Base-by-base conservation (phyloP, 2,329 filamentous ascomycete genomes). In the Diaporthe vaccinii region DNA sequence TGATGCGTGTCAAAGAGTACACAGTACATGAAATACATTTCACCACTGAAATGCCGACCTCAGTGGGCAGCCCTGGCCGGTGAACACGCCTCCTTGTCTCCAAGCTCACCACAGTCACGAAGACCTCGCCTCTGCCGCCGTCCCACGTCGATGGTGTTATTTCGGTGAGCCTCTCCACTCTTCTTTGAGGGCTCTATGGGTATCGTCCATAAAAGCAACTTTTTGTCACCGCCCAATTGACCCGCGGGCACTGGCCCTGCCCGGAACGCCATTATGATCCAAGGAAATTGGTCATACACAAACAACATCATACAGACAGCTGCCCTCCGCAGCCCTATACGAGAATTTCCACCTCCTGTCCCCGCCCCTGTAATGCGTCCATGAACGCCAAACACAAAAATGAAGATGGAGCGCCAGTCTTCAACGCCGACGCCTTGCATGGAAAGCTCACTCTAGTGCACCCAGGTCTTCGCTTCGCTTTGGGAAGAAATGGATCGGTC, bases 121-220 rank as follows among this genome's bases (percentile, higher is more conserved):
- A 55, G 14, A 36, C 46, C 34, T 28, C 49, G 36, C 49, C 9
- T 41, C 65, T 39, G 65, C 49, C 7, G 65, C 65, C 46, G 25
- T 44, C 49, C 36, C 61, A 44, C 46, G 36, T 34, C 46, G 36
- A 46, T 65, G 17, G 20, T 44, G 51, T 44, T 31, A 49, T 65
- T 76, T 68, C 68, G 72, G 55, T 73, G 69, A 72, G 61, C 62
- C 61, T 59, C 55, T 58, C 49, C 39, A 67, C 69, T 73, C 69
- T 73, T 59, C 72, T 17, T 17, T 49, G 55, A 74, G 73, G 72
- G 75, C 75, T 76, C 78, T 78, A 76, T 77, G 81, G 81, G 80
- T 82, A 82, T 82, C 81, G 79, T 78, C 78, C 78, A 75, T 80
- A 76, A 79, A 80, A 78, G 78, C 73, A 73, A 72, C 69, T 58